Conservation (phyloP, 352 stramenopile genomes). For the Phytophthora citricola region DNA sequence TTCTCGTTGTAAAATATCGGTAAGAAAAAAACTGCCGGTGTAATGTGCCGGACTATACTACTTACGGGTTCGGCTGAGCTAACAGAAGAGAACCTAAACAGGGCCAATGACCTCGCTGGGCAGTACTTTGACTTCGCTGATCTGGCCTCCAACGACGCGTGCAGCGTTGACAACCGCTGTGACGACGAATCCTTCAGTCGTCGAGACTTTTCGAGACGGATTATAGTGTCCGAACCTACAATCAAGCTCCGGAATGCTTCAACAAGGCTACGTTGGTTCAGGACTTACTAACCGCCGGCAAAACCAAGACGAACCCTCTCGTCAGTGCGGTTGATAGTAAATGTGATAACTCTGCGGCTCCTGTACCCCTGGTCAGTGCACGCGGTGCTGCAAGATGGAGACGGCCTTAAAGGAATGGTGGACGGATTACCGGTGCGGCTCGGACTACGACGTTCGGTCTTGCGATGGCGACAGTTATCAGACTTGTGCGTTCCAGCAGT, state of each 20-base stretch:
- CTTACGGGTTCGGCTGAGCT: no score
- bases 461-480: conserved; percentile 46
- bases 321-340: neutral
- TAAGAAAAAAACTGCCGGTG: no score
- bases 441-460: conserved; percentile 45
- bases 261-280: conserved; percentile 23
- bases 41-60: no score
- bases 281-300: conserved; percentile 27
- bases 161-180: conserved; percentile 47
- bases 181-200: conserved; percentile 46
- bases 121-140: no score
- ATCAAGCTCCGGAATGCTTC: conserved; percentile 44
- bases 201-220: conserved; percentile 51
- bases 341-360: conserved; percentile 37
- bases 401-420: conserved; percentile 62
- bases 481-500: conserved; percentile 59
- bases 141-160: no score
- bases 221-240: conserved; percentile 21
- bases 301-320: conserved; percentile 50
- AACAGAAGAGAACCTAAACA: no score
- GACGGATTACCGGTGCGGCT: conserved; percentile 67
- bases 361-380: conserved; percentile 48
- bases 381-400: conserved; percentile 54
- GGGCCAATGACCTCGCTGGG: no score
- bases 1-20: no score